Percentiles rank a stretch among this genome's conserved stretches.
These are phyloP conservation scores for Rhizopogon rudus DNA, from an alignment of 768 basidiomycete species.

Conservation along the genomic window DNA sequence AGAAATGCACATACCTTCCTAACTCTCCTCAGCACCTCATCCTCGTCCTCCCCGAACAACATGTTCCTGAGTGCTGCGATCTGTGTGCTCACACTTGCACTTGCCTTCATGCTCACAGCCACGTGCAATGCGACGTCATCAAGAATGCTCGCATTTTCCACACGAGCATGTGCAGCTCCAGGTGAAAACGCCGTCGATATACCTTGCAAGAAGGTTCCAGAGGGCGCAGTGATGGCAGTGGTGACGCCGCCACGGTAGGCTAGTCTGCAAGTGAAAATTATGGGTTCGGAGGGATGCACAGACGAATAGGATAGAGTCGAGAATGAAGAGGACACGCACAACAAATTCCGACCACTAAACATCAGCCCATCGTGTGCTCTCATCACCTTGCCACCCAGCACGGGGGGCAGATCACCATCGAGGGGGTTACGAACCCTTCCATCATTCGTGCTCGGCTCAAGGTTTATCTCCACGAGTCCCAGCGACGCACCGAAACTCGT, in stretches of 20 bases:
- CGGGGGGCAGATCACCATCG: conserved; percentile 34
- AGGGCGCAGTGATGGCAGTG: conserved; percentile 46
- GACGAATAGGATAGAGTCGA: background rate
- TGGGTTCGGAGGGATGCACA: background rate
- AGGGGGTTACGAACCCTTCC: conserved; percentile 58
- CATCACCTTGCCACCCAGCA: conserved; percentile 51
- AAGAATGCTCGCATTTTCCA: conserved; percentile 59
- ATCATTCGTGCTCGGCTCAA: conserved; percentile 68
- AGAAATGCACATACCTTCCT: conserved; percentile 7
- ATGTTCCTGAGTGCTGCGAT: conserved; percentile 58
- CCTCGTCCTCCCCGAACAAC: conserved; percentile 49
- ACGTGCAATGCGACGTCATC: conserved; percentile 62
- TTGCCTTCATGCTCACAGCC: conserved; percentile 35
- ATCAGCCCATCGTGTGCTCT: conserved; percentile 69
- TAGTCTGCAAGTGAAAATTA: conserved; percentile 32
- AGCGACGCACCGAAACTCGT: conserved; percentile 68
- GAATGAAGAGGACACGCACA: conserved; percentile 41
- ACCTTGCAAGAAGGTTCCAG: conserved; percentile 48
- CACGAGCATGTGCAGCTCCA: conserved; percentile 43
- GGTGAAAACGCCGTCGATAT: conserved; percentile 60
- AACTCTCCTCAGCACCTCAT: conserved; percentile 19
- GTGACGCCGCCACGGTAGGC: conserved; percentile 69
- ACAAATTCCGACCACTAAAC: conserved; percentile 62
- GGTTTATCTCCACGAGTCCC: conserved; percentile 63
- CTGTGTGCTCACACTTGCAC: conserved; percentile 59